Evolutionary conservation across 306 rosid species (phyloP).

Genomic region (Vigna mungo): DNA sequence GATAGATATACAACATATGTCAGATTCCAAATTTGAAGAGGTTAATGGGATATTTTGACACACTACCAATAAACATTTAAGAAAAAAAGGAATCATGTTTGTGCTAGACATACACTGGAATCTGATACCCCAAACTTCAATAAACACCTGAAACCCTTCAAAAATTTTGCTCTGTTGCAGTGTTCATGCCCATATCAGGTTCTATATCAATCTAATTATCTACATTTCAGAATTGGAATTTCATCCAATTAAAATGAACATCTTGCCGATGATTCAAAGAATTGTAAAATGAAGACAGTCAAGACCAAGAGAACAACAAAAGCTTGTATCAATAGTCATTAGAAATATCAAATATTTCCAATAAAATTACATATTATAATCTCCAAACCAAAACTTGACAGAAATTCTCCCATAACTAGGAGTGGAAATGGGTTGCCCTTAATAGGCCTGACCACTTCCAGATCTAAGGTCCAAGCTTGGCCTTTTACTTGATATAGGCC

Average conservation of each 20-base stretch:
- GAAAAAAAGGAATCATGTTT: neutral
- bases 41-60: constrained; percentile 1
- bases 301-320: constrained; percentile 6
- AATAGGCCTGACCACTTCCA: neutral
- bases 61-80: neutral
- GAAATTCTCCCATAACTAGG: neutral
- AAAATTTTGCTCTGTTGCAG: constrained; percentile 7
- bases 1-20: neutral
- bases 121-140: neutral
- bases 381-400: constrained; percentile 1
- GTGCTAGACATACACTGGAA: neutral
- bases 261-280: neutral
- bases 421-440: neutral
- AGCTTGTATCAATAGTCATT: neutral
- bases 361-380: neutral
- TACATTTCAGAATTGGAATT: neutral
- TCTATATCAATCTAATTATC: neutral
- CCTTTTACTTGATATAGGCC: neutral
- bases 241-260: neutral
- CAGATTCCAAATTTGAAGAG: constrained; percentile 13
- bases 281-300: constrained; percentile 9
- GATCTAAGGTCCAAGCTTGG: neutral
- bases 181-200: neutral
- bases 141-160: neutral
- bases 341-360: constrained; percentile 24